Evolutionary conservation across 352 stramenopile genomes (phyloP).

Genomic region (Globisporangium takayamanum): DNA sequence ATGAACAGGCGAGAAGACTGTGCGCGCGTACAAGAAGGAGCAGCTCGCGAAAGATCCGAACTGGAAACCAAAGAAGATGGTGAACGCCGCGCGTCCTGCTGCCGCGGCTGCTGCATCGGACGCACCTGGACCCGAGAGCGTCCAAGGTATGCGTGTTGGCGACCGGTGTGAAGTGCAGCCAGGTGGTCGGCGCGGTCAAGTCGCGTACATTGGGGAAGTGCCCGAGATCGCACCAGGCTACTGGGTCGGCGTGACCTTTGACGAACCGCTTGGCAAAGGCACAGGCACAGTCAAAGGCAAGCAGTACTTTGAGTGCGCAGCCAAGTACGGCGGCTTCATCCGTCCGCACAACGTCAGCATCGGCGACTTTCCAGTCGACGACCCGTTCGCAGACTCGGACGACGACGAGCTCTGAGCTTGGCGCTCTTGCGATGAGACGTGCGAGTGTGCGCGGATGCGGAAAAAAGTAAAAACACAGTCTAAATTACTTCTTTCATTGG

Average conservation of each 20-base stretch:
- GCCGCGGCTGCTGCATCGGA: constrained; percentile 23
- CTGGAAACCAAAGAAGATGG: constrained; percentile 89
- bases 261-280: constrained; percentile 94
- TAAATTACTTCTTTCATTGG: constrained; percentile 45
- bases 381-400: constrained; percentile 73
- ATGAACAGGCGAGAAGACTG: constrained; percentile 89
- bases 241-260: constrained; percentile 96
- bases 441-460: background rate
- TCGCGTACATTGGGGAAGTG: constrained; percentile 92
- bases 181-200: constrained; percentile 87
- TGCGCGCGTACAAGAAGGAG: constrained; percentile 95
- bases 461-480: constrained; percentile 22
- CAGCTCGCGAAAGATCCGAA: constrained; percentile 94
- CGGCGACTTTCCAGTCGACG: constrained; percentile 90
- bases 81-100: constrained; percentile 30
- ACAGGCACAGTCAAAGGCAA: constrained; percentile 90
- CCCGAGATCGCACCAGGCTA: constrained; percentile 86
- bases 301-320: constrained; percentile 89
- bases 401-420: constrained; percentile 70
- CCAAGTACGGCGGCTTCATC: constrained; percentile 93
- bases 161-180: constrained; percentile 96
- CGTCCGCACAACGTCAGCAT: constrained; percentile 91
- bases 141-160: constrained; percentile 88
- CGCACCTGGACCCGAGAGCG: constrained; percentile 50
- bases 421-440: background rate